phyloP scores from a whole-genome alignment of 2,329 filamentous ascomycete species.

The Diaporthe humulicola region DNA sequence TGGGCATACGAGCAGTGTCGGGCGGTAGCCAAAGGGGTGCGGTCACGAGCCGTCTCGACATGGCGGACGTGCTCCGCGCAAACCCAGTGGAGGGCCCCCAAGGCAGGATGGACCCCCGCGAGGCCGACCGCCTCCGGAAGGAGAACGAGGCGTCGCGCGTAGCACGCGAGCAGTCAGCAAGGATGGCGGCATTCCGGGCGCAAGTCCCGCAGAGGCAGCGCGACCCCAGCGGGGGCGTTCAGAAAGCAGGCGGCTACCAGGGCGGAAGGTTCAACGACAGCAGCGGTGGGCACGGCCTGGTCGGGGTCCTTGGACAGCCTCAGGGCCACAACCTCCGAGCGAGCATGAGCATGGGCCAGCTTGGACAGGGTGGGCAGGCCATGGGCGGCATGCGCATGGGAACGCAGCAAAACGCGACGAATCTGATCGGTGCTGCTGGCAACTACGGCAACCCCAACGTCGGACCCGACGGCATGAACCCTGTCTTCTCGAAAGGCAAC shows the following conservation, averaged over 20 bases:
- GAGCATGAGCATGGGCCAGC: constrained; percentile 42
- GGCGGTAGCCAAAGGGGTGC: constrained; percentile 45
- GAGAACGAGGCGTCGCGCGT: constrained; percentile 57
- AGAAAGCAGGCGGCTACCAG: constrained; percentile 60
- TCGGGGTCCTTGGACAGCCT: constrained; percentile 21
- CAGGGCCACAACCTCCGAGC: constrained; percentile 39
- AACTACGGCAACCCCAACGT: constrained; percentile 35
- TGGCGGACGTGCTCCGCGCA: constrained; percentile 70
- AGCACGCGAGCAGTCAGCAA: constrained; percentile 59
- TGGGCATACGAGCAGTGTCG: constrained; percentile 52
- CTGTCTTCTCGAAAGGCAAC: constrained; percentile 32
- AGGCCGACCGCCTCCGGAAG: constrained; percentile 56
- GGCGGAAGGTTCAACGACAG: constrained; percentile 68
- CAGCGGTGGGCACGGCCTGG: constrained; percentile 53
- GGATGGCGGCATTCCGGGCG: constrained; percentile 61
- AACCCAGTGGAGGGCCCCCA: constrained; percentile 54
- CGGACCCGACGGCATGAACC: constrained; percentile 36
- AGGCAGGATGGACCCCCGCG: constrained; percentile 52
- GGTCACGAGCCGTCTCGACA: constrained; percentile 60
- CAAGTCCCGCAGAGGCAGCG: constrained; percentile 63
- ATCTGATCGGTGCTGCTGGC: constrained; percentile 38
- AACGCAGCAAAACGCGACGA: constrained; percentile 26
- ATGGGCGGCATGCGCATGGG: background rate
- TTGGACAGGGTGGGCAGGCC: constrained; percentile 26
- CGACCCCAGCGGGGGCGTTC: constrained; percentile 46